Percentiles rank a stretch among this genome's conserved stretches.
phyloP scores from a whole-genome alignment of 352 stramenopile genomes.

The Globisporangium splendens region DNA sequence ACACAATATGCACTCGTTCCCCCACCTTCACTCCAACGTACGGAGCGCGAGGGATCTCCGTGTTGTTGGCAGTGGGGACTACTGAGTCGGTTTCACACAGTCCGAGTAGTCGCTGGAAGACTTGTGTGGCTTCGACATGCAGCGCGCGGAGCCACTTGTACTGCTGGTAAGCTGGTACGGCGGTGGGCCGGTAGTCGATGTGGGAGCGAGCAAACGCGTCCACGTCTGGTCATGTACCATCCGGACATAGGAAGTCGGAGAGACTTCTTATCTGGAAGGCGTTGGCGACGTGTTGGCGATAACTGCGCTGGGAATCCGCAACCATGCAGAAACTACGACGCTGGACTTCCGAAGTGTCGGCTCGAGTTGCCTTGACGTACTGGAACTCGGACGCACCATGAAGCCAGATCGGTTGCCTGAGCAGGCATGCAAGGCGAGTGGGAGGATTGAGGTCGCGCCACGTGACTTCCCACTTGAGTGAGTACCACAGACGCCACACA shows the following conservation, averaged over 20 bases:
- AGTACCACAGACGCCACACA: too few species aligned
- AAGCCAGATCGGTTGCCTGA: slow-evolving; percentile 4
- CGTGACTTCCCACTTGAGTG: slow-evolving; percentile 1
- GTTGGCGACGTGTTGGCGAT: not conserved
- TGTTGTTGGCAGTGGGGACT: too few species aligned
- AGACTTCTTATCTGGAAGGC: not conserved
- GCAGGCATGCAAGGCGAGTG: not conserved
- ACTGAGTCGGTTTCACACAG: too few species aligned
- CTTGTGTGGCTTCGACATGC: not conserved
- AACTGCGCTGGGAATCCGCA: not conserved
- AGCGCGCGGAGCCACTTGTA: slow-evolving; percentile 2
- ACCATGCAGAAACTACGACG: slow-evolving; percentile 1
- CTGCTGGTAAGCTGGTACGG: not conserved
- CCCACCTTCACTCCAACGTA: too few species aligned
- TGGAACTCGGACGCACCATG: not conserved
- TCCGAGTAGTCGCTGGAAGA: not conserved
- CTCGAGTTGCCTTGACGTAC: not conserved
- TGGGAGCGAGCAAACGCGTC: not conserved
- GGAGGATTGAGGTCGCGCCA: not conserved
- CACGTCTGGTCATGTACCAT: too few species aligned
- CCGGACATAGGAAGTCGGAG: too few species aligned
- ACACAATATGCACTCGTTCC: too few species aligned
- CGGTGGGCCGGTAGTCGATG: not conserved
- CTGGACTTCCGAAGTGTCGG: not conserved
- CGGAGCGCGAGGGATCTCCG: too few species aligned